Base-by-base conservation (phyloP, 208 protist species). In the Trypanosoma congolense region DNA sequence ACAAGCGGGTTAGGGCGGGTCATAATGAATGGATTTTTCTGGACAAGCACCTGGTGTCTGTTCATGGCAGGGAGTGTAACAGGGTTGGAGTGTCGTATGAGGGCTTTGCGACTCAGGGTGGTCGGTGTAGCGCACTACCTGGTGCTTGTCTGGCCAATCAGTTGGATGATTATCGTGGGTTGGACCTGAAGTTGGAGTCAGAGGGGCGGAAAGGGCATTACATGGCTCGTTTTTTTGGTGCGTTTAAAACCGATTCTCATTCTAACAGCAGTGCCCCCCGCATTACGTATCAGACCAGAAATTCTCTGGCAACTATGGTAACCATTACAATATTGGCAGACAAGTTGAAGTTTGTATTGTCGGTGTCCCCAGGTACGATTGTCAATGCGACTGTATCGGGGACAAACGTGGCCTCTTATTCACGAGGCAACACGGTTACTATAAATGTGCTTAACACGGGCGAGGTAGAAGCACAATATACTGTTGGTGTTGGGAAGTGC, bases 21-120 rank as follows among this genome's bases (percentile, higher is more conserved):
- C 22, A 65, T 41, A 49, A 53, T 35, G 88, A 95, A 66, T 95
- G 80, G 81, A 81, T 95, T 45, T 38, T 96, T 38, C 44, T 93
- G 21, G 57, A 83, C 44, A 75, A 35, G 2, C 73, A 55, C 12
- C 60, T 76, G 25, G 87, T 94, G 47, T 88, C 74, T 1, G 16
- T 86, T 26, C 57, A 90, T 35, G 91, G 91, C 8, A 61, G 64
- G 9, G 74, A 82, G 30, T 96, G 91, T 68, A 79, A 96, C 66
- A 92, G 92, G 54, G 70, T 96, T 1, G 91, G 91, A 22, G 85
- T 95, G 16, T 90, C 80, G 9, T 93, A 92, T 70, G 83, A 90
- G 58, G 88, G 77, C n/a, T 93, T 93, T 46, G 53, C 63, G 0
- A 74, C 65, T 35, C 83, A 95, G 50, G 77, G 77, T 26, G 83